phyloP scores from a whole-genome alignment of 306 rosid species.

The Dryas drummondii region DNA sequence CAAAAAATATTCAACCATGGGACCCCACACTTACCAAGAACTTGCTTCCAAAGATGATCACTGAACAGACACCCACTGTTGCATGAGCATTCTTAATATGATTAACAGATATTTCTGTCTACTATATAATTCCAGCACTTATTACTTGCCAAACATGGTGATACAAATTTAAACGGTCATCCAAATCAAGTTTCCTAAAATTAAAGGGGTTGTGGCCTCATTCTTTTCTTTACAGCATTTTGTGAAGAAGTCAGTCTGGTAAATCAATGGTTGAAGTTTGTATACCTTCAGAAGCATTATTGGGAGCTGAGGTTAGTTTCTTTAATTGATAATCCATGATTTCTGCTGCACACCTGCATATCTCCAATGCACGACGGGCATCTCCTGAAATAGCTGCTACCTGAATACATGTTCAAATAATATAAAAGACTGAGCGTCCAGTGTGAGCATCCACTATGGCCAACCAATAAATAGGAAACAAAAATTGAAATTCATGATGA shows the following conservation, averaged over 20 bases:
- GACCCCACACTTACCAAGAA: too few species aligned
- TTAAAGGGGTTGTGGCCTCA: neutral
- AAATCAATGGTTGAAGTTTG: neutral
- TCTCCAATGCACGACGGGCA: slow-evolving; percentile 94
- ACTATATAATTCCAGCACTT: neutral
- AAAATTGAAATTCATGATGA: neutral
- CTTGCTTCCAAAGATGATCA: too few species aligned
- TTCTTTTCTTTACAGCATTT: neutral
- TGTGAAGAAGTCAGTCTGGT: neutral
- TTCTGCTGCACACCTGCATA: slow-evolving; percentile 95
- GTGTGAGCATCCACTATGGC: neutral
- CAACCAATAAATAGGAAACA: neutral
- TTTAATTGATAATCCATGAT: slow-evolving; percentile 69
- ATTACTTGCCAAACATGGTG: neutral
- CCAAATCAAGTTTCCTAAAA: neutral
- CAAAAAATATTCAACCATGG: too few species aligned
- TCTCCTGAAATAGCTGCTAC: slow-evolving; percentile 98
- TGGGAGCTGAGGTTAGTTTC: slow-evolving; percentile 43
- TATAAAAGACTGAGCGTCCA: slow-evolving; percentile 16
- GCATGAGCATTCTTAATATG: neutral
- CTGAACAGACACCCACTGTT: neutral
- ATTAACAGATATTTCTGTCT: neutral
- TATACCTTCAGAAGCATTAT: slow-evolving; percentile 50
- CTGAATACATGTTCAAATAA: slow-evolving; percentile 42
- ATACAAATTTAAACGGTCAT: neutral